A percentile compares a stretch with the other conserved stretches of the same genome.
Evolutionary conservation across 78 protist genomes (phyloP).

Genomic region (Anaeramoeba flamelloides): DNA sequence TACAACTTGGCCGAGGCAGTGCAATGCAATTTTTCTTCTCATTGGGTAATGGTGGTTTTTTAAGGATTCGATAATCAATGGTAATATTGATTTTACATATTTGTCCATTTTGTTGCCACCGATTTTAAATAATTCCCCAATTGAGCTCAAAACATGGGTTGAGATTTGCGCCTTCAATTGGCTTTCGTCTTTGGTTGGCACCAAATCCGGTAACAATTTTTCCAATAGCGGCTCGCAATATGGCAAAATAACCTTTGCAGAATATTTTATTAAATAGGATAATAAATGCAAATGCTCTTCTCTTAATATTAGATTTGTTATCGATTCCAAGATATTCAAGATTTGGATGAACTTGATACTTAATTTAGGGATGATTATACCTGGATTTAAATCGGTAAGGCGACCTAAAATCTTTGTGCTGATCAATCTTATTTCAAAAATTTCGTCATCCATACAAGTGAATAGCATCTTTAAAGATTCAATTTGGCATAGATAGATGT

Average conservation of each 20-base stretch:
- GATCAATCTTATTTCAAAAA: conserved; percentile 50
- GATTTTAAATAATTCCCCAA: neutral
- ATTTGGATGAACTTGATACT: no score
- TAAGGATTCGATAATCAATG: neutral
- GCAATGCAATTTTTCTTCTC: conserved; percentile 41
- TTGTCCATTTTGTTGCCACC: neutral
- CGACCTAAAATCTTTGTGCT: conserved; percentile 65
- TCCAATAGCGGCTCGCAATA: neutral
- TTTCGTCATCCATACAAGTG: conserved; percentile 46
- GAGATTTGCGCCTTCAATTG: neutral
- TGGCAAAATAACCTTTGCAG: neutral
- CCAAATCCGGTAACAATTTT: neutral
- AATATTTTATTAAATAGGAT: neutral
- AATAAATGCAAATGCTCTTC: neutral
- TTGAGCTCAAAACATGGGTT: neutral
- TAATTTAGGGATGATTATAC: conserved; percentile 80
- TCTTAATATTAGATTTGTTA: no score
- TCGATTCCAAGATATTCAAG: no score
- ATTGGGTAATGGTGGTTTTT: neutral
- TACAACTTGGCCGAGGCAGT: conserved; percentile 61
- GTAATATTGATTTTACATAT: neutral
- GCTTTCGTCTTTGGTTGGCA: neutral
- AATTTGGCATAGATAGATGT: no score
- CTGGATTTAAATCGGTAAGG: conserved; percentile 72
- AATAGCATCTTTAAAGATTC: no score